Evolutionary conservation across 1,284 basidiomycete genomes (phyloP), one percentile per base, ranked within the genome.

Genomic region (Schizophyllum amplum): DNA sequence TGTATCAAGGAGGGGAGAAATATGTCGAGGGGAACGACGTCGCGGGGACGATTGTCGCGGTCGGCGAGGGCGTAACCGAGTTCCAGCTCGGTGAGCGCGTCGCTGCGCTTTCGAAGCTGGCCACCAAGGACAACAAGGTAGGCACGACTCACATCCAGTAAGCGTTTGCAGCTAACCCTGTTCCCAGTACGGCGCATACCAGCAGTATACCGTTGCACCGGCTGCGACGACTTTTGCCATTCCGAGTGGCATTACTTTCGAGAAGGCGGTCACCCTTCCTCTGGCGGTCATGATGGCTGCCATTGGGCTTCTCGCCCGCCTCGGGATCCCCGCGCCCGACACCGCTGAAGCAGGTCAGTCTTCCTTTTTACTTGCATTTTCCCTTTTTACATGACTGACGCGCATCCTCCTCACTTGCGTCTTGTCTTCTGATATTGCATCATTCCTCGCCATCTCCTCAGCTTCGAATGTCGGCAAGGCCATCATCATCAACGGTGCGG

Each of bases 81-180:
- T 78, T 69, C 66, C 68, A 67, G 57, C 55, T 64, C 15, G 75
- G 75, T 7, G 76, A 77, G 62, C 70, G 73, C 17, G 75, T 78
- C 24, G 65, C 65, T 48, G 63, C 65, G 15, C 22, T 50, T 20
- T n/a, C 48, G 21, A 50, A 15, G 13, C 15, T 50, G 48, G 13
- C 13, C 11, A 50, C 48, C 11, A 21, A 24, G 21, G 48, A 50
- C 20, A 50, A 50, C 24, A 50, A 50, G 48, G 48, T 50, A 20
- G 22, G 48, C 21, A n/a, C 13, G 11, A 21, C 48, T 9, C 21
- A 11, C 22, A 11, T 11, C 4, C 3, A 13, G 13, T 21, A 21
- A 42, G 17, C 13, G 33, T 9, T 21, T 50, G 4, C 11, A 50
- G 48, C 1, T n/a, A 4, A 50, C 48, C 11, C 4, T 50, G 21